phyloP scores from a whole-genome alignment of 345 rosid genomes.

The Barbarea vulgaris region DNA sequence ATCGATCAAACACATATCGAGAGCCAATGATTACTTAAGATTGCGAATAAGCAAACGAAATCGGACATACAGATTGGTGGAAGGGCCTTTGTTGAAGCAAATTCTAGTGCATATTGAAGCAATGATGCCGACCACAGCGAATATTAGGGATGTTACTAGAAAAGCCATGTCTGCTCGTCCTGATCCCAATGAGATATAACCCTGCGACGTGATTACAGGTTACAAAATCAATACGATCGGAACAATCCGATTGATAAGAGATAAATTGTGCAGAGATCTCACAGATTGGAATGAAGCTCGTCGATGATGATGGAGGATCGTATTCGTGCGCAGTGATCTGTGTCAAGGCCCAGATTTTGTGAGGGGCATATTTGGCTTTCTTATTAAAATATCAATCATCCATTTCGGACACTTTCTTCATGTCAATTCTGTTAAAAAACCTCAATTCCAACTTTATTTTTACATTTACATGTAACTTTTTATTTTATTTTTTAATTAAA shows the following conservation, averaged over 20 bases:
- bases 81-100: slow-evolving; percentile 92
- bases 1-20: neutral
- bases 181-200: slow-evolving; percentile 1
- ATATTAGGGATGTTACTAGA: slow-evolving; percentile 75
- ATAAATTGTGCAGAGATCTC: neutral
- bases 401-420: neutral
- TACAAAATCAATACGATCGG: slow-evolving; percentile 1
- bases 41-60: neutral
- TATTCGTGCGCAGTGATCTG: slow-evolving; percentile 17
- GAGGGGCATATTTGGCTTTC: slow-evolving; percentile 20
- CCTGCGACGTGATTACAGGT: slow-evolving; percentile 3
- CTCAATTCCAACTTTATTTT: neutral
- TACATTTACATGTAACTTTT: neutral
- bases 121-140: slow-evolving; percentile 76
- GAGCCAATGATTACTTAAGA: neutral
- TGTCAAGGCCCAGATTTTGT: slow-evolving; percentile 16
- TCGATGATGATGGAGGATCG: slow-evolving; percentile 20
- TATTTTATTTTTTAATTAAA: too few species aligned
- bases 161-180: slow-evolving; percentile 75
- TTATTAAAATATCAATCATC: neutral
- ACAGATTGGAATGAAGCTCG: slow-evolving; percentile 19
- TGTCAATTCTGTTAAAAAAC: neutral
- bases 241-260: neutral
- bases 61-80: slow-evolving; percentile 75
- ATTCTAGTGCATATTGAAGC: slow-evolving; percentile 79